Conservation (phyloP, 2,329 filamentous ascomycete species). For the Fusarium sp. region DNA sequence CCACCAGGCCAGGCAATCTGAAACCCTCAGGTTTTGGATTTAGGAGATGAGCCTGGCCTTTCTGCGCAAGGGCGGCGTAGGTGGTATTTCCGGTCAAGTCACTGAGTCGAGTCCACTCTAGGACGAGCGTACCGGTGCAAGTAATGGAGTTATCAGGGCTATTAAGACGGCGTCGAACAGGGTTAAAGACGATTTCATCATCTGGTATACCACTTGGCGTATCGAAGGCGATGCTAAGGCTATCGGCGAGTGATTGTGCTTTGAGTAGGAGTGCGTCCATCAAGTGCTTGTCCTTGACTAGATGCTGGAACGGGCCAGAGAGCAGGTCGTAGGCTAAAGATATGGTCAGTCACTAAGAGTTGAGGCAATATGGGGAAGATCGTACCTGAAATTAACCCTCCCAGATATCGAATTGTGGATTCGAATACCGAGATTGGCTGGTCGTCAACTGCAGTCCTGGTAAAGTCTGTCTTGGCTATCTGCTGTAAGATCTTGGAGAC, state of each 20-base stretch:
- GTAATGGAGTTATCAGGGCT: slow-evolving; percentile 38
- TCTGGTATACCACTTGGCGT: slow-evolving; percentile 36
- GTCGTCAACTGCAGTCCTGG: slow-evolving; percentile 2
- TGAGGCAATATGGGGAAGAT: neutral
- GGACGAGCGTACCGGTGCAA: slow-evolving; percentile 29
- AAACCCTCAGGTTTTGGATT: slow-evolving; percentile 30
- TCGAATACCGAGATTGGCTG: slow-evolving; percentile 33
- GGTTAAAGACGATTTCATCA: slow-evolving; percentile 37
- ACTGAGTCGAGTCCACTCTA: slow-evolving; percentile 38
- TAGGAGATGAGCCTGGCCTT: slow-evolving; percentile 21
- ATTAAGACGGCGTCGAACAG: neutral
- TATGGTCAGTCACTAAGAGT: neutral
- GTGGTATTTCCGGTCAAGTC: slow-evolving; percentile 29
- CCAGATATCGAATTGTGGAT: slow-evolving; percentile 36
- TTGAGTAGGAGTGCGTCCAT: neutral
- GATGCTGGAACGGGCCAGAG: slow-evolving; percentile 24
- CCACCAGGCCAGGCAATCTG: slow-evolving; percentile 26
- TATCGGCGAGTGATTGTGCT: slow-evolving; percentile 13
- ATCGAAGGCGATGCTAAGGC: slow-evolving; percentile 35
- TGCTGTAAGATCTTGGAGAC: slow-evolving; percentile 34
- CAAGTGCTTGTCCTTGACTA: neutral
- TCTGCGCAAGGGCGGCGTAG: slow-evolving; percentile 26
- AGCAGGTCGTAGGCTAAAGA: slow-evolving; percentile 29
- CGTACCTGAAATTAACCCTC: slow-evolving; percentile 28
- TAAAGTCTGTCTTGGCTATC: slow-evolving; percentile 31